A percentile compares a stretch with the other conserved stretches of the same genome.
Conservation (phyloP, 768 basidiomycete genomes). For the Trametes villosa region DNA sequence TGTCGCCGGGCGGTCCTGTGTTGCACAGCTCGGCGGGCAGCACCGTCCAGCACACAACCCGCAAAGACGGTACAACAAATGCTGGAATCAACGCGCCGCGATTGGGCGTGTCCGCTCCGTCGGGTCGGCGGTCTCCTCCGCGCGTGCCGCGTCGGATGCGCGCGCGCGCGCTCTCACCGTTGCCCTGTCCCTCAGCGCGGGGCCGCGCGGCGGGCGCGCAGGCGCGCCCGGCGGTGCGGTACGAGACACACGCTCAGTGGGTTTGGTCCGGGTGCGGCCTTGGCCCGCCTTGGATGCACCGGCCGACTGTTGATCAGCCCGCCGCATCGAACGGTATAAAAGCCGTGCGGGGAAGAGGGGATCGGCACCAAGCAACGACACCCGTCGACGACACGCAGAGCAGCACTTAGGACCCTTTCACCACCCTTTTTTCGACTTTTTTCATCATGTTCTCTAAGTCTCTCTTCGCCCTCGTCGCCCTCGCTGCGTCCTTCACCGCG, state of each 20-base stretch:
- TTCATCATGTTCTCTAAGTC: conserved; percentile 18
- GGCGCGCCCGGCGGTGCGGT: conserved; percentile 5
- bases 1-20: conserved; percentile 3
- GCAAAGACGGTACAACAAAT: conserved; percentile 18
- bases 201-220: neutral
- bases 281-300: conserved; percentile 5
- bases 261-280: conserved; percentile 5
- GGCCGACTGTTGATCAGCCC: neutral
- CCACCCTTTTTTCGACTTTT: neutral
- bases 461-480: conserved; percentile 7
- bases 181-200: neutral
- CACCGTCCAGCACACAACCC: neutral
- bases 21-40: neutral
- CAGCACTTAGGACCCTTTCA: neutral
- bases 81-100: conserved; percentile 2
- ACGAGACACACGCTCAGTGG: neutral
- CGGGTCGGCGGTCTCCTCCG: neutral
- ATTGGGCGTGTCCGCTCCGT: conserved; percentile 1
- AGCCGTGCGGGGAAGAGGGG: neutral
- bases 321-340: conserved; percentile 1
- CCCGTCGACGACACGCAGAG: neutral
- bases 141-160: neutral
- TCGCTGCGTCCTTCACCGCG: conserved; percentile 14
- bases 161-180: neutral
- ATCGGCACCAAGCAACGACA: neutral